Percentiles rank a stretch among this genome's conserved stretches.
These are phyloP conservation scores for Boletus tylopilopsis DNA, from an alignment of 768 basidiomycete species.

Conservation along the genomic window DNA sequence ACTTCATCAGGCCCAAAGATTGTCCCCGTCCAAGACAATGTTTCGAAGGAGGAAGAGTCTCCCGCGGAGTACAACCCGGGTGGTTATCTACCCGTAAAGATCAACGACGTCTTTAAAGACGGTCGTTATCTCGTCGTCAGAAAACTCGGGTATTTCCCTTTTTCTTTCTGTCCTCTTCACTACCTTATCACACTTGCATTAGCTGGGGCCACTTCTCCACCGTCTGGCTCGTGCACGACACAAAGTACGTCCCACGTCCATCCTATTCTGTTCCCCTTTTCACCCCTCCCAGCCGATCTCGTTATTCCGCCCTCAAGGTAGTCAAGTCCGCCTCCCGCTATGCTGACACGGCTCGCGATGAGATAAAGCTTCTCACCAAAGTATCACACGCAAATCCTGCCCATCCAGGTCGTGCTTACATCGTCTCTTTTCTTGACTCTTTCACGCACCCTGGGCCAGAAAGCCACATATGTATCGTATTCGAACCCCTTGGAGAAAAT, in stretches of 20 bases:
- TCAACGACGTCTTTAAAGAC: constrained; percentile 80
- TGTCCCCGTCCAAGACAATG: constrained; percentile 61
- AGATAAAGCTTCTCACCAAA: constrained; percentile 86
- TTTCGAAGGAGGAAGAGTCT: constrained; percentile 74
- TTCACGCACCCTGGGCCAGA: constrained; percentile 77
- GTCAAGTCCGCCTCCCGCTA: constrained; percentile 95
- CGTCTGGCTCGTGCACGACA: constrained; percentile 86
- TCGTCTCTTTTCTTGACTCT: constrained; percentile 89
- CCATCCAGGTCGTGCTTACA: constrained; percentile 75
- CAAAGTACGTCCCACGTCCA: constrained; percentile 47
- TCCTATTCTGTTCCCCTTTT: constrained; percentile 10
- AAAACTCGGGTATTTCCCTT: constrained; percentile 72
- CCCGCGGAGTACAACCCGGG: constrained; percentile 82
- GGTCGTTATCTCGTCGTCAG: constrained; percentile 83
- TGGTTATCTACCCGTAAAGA: constrained; percentile 76
- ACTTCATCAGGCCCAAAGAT: constrained; percentile 66
- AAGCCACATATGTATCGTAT: constrained; percentile 87
- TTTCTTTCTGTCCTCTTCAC: neutral
- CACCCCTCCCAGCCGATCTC: constrained; percentile 46
- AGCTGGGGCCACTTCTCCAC: constrained; percentile 97
- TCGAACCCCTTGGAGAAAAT: constrained; percentile 82
- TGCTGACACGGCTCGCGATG: constrained; percentile 94
- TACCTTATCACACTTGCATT: constrained; percentile 13
- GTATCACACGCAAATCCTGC: constrained; percentile 66
- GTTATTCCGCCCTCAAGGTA: constrained; percentile 89